A percentile compares a stretch with the other conserved stretches of the same genome.
These are phyloP conservation scores for Tubosaeta sp. DNA, from an alignment of 768 basidiomycete species.

Conservation along the genomic window DNA sequence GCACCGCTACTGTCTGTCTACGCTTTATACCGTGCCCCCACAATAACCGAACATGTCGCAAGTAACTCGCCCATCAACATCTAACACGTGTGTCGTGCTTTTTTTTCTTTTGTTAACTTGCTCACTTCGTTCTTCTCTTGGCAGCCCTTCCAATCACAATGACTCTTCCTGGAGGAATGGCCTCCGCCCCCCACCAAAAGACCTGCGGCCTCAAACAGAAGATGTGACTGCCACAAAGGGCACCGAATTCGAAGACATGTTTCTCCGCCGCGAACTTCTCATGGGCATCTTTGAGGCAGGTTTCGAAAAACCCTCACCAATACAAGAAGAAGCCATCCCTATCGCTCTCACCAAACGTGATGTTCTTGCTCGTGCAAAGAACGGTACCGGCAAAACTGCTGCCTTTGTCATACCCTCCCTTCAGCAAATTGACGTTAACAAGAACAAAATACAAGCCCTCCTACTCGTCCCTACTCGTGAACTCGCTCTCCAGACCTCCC, in stretches of 20 bases:
- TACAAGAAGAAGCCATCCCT: conserved; percentile 99
- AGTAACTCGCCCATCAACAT: conserved; percentile 30
- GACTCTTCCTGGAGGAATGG: conserved; percentile 63
- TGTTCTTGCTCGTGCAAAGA: conserved; percentile 92
- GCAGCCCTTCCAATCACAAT: conserved; percentile 27
- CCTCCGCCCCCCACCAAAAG: conserved; percentile 85
- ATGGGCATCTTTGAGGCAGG: conserved; percentile 99
- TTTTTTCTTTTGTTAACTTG: background rate
- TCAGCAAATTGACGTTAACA: conserved; percentile 81
- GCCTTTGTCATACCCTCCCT: conserved; percentile 98
- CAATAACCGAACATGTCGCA: conserved; percentile 24
- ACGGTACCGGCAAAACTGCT: conserved; percentile 97
- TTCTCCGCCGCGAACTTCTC: conserved; percentile 86
- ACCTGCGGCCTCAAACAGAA: conserved; percentile 91
- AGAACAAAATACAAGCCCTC: conserved; percentile 90
- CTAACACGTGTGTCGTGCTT: conserved; percentile 22
- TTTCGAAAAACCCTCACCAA: conserved; percentile 93
- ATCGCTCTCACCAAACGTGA: conserved; percentile 91
- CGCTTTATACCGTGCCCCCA: too few relatives aligned
- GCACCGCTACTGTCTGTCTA: conserved; percentile 15
- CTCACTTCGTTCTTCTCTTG: conserved; percentile 3
- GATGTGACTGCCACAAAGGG: conserved; percentile 95
- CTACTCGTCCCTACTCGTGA: conserved; percentile 98
- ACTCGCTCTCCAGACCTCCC: conserved; percentile 96
- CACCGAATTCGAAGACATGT: conserved; percentile 94